Conservation (phyloP, 116 monocot genomes). For the Iris pallida region DNA sequence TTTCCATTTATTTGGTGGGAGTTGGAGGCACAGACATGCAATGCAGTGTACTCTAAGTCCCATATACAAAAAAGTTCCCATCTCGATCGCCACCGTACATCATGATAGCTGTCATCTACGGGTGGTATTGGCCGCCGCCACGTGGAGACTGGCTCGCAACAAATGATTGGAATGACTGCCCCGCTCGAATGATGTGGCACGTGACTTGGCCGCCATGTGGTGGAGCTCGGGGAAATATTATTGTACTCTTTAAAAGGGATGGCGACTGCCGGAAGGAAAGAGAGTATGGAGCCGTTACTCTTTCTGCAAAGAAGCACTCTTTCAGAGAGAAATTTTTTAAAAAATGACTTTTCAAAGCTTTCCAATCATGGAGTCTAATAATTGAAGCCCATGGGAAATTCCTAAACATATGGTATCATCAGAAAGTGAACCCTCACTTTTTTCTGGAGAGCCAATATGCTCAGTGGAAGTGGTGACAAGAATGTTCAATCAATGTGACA, state of each 20-base stretch:
- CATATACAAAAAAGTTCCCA: no score
- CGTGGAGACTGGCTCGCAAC: not conserved
- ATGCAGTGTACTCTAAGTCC: no score
- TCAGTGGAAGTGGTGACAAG: conserved; percentile 1
- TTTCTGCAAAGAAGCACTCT: conserved; percentile 11
- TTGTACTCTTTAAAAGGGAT: not conserved
- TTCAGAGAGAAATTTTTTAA: conserved; percentile 5
- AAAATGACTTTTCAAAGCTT: not conserved
- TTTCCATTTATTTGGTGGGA: no score
- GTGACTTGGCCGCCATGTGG: not conserved
- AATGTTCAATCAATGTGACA: not conserved
- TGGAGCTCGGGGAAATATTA: not conserved
- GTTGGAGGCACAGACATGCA: no score
- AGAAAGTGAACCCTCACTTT: no score
- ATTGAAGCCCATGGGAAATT: conserved; percentile 2
- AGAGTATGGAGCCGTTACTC: conserved; percentile 17
- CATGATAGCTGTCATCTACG: no score
- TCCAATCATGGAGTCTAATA: conserved; percentile 20
- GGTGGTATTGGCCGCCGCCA: not conserved
- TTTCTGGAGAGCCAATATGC: no score
- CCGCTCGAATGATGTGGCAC: not conserved
- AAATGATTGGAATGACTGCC: conserved; percentile 11
- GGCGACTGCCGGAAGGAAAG: conserved; percentile 7
- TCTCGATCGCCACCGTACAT: no score
- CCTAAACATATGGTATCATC: no score